These are phyloP conservation scores for Fagopyrum esculentum DNA, from an alignment of 148 eudicot genomes.

Conservation along the genomic window DNA sequence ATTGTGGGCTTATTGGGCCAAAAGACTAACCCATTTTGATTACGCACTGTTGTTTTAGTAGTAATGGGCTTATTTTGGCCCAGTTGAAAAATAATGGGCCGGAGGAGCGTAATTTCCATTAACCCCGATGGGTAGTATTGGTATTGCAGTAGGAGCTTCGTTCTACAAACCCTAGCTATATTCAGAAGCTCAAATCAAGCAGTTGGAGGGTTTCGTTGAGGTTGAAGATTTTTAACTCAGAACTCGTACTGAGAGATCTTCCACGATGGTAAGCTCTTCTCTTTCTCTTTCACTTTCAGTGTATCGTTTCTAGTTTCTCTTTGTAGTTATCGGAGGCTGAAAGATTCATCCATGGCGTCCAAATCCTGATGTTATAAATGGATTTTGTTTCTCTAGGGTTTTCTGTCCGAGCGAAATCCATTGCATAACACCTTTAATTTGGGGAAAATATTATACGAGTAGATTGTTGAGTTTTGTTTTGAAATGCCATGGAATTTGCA, in stretches of 20 bases:
- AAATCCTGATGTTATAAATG: background rate
- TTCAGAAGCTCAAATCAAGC: background rate
- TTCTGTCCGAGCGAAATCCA: background rate
- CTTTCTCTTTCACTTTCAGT: background rate
- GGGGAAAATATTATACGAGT: background rate
- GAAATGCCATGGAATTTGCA: background rate
- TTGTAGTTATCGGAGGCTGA: background rate
- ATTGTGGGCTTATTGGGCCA: background rate
- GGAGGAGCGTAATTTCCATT: background rate
- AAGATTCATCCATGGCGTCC: background rate
- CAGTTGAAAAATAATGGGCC: background rate
- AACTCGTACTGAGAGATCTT: background rate
- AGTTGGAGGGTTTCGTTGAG: background rate
- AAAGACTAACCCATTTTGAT: background rate
- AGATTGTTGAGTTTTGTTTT: background rate
- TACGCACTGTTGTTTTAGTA: background rate
- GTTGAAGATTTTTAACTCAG: background rate
- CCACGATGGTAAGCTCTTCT: background rate
- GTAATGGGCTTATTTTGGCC: background rate
- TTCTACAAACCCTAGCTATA: background rate
- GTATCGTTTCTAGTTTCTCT: background rate
- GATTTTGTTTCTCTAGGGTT: background rate
- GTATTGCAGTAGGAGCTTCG: background rate
- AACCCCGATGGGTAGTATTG: background rate
- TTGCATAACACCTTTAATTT: too few relatives aligned